Conservation (phyloP, 345 rosid genomes). For the Salix exigua region DNA sequence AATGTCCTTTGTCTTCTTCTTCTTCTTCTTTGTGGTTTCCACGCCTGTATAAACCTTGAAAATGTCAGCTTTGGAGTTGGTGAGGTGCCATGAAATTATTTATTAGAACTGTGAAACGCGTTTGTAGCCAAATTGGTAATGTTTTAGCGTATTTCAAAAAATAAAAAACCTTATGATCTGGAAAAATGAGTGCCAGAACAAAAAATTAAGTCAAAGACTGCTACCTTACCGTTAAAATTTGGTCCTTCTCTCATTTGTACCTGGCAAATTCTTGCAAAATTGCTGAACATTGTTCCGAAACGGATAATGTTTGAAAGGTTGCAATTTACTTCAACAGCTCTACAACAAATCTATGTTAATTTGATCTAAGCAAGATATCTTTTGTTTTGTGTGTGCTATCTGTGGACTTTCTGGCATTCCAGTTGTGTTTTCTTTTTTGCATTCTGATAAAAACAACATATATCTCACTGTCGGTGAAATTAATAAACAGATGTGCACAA, state of each 20-base stretch:
- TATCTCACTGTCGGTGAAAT: background rate
- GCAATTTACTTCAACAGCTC: background rate
- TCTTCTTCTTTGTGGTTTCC: constrained; percentile 6
- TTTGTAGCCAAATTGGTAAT: background rate
- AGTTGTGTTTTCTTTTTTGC: too few relatives aligned
- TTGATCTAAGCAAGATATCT: background rate
- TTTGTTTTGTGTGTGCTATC: too few relatives aligned
- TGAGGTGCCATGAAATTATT: background rate
- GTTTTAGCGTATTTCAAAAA: background rate
- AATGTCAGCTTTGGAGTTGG: background rate
- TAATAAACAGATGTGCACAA: background rate
- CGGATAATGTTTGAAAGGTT: background rate
- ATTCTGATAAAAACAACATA: too few relatives aligned
- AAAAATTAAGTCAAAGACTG: background rate
- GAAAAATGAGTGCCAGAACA: background rate
- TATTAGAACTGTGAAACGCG: background rate
- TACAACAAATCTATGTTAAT: background rate
- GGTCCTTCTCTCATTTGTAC: background rate
- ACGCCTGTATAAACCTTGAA: background rate
- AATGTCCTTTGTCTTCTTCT: background rate
- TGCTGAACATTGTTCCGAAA: too few relatives aligned
- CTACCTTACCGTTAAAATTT: background rate
- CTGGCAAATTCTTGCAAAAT: background rate
- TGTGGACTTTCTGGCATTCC: too few relatives aligned
- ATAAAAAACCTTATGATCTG: too few relatives aligned